phyloP scores from a whole-genome alignment of 2,329 filamentous ascomycete species.

The Aspergillus unguis region DNA sequence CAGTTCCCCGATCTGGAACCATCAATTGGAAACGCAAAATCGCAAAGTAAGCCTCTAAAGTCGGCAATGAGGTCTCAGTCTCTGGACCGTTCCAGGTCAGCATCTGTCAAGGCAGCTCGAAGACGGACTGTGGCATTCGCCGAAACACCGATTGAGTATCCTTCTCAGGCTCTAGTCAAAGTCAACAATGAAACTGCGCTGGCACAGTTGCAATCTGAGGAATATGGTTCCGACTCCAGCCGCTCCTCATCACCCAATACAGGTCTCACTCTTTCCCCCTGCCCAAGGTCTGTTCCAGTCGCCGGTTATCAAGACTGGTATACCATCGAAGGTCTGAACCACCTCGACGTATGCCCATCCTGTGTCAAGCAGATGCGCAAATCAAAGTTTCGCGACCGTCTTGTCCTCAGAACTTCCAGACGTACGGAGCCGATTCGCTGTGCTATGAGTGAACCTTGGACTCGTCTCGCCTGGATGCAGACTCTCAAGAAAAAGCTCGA shows the following conservation, averaged over 20 bases:
- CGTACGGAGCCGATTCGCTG: conserved; percentile 63
- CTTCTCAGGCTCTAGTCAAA: conserved; percentile 9
- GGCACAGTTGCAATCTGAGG: conserved; percentile 6
- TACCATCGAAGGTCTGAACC: conserved; percentile 65
- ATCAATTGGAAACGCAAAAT: neutral
- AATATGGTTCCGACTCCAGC: conserved; percentile 13
- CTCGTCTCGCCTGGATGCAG: conserved; percentile 78
- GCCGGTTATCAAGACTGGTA: conserved; percentile 74
- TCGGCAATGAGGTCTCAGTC: conserved; percentile 11
- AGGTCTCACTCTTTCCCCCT: conserved; percentile 56
- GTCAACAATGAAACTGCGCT: conserved; percentile 8
- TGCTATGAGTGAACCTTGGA: conserved; percentile 79
- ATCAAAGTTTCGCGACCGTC: conserved; percentile 65
- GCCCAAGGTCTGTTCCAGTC: conserved; percentile 62
- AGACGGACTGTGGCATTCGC: conserved; percentile 21
- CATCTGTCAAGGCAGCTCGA: conserved; percentile 8
- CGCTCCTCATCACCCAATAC: conserved; percentile 16
- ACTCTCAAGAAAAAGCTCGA: conserved; percentile 66
- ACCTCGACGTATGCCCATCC: conserved; percentile 76
- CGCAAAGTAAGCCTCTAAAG: neutral
- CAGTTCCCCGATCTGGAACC: neutral
- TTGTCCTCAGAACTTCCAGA: conserved; percentile 60
- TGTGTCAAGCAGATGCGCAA: conserved; percentile 72
- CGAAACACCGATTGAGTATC: conserved; percentile 11
- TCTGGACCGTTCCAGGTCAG: conserved; percentile 8